Percentiles rank a stretch among this genome's conserved stretches.
phyloP scores from a whole-genome alignment of 2,329 filamentous ascomycete species.

The Penicillium sp. region DNA sequence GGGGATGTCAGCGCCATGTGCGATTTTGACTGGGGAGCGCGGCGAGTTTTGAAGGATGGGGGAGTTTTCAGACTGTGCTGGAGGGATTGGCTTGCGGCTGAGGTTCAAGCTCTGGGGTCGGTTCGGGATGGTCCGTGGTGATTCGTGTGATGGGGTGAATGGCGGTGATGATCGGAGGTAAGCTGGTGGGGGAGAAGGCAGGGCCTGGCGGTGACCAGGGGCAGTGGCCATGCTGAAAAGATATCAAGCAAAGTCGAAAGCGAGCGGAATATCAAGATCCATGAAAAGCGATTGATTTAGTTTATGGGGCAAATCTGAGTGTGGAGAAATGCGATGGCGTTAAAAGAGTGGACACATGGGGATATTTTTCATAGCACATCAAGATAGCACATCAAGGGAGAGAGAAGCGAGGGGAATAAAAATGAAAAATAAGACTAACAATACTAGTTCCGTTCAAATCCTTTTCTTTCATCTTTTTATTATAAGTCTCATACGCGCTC shows the following conservation, averaged over 20 bases:
- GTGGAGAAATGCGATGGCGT: constrained; percentile 2
- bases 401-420: background rate
- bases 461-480: background rate
- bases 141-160: constrained; percentile 19
- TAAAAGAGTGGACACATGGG: background rate
- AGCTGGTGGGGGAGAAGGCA: constrained; percentile 44
- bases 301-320: background rate
- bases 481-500: background rate
- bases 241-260: background rate
- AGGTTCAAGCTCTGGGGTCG: constrained; percentile 20
- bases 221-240: constrained; percentile 32
- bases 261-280: background rate
- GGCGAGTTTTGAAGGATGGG: constrained; percentile 31
- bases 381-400: background rate
- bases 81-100: constrained; percentile 26
- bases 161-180: constrained; percentile 42
- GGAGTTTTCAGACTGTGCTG: constrained; percentile 16
- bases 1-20: constrained; percentile 25
- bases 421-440: background rate
- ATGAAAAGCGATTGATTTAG: background rate
- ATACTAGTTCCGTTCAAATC: background rate
- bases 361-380: background rate
- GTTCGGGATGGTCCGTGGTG: constrained; percentile 25
- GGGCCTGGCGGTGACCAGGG: constrained; percentile 26
- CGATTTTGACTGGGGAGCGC: constrained; percentile 35